phyloP scores from a whole-genome alignment of 1,284 basidiomycete genomes.

The Ganoderma leucocontextum region DNA sequence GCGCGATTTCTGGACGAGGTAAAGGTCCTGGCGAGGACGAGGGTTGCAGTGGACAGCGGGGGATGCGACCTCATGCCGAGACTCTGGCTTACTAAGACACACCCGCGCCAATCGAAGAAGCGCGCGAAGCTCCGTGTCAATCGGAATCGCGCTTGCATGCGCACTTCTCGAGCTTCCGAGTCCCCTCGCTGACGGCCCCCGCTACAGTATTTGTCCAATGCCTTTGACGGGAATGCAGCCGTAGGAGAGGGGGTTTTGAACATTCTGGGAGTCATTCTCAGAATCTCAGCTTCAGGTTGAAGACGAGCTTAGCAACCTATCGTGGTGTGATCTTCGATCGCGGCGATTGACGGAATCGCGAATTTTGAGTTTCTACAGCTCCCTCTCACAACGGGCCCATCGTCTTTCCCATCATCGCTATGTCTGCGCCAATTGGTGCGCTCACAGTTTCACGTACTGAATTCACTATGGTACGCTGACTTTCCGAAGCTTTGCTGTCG shows the following conservation, averaged over 20 bases:
- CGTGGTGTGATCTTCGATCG: constrained; percentile 28
- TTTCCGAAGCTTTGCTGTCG: constrained; percentile 81
- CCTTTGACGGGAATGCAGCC: not conserved
- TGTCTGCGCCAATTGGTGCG: constrained; percentile 49
- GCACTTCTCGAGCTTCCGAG: not conserved
- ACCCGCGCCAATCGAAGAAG: not conserved
- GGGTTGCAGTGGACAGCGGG: not conserved
- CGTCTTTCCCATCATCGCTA: constrained; percentile 29
- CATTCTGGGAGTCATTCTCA: not conserved
- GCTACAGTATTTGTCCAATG: not conserved
- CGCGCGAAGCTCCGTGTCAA: not conserved
- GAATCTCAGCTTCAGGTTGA: not conserved
- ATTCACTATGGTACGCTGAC: constrained; percentile 14
- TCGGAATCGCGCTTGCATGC: too few relatives aligned
- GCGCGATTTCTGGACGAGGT: not conserved
- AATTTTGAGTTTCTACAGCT: constrained; percentile 26
- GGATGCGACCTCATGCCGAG: not conserved
- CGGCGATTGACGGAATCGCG: constrained; percentile 26
- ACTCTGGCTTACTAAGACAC: not conserved
- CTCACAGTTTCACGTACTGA: not conserved
- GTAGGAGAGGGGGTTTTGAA: not conserved
- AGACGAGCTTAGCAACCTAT: constrained; percentile 18
- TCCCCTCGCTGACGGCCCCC: not conserved
- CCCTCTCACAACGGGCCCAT: not conserved
- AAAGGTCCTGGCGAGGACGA: not conserved